Base-by-base conservation (phyloP, 2,329 filamentous ascomycete genomes). In the Nothopassalora personata region DNA sequence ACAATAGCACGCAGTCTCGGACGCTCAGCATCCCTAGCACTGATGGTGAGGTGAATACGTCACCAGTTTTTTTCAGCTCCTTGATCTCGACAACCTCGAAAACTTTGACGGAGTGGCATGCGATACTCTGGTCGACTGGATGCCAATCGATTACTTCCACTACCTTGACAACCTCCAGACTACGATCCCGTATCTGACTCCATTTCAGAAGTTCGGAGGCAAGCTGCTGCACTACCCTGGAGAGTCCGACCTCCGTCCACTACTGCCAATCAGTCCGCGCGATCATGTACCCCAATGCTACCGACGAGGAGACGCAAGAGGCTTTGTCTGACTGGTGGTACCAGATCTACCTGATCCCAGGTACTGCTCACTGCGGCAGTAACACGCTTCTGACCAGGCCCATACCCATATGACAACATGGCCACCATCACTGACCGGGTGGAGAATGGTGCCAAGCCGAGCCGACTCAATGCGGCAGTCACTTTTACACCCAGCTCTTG, bases 171-270 rank as follows among this genome's bases (percentile, higher is more conserved):
- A 68, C 51, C 74, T 83, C 2, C 81, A 84, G 65, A 84, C 81
- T 11, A 83, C 77, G 0, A 64, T 77, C n/a, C 79, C 81, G 0
- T 82, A 85, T 64, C 72, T 85, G 0, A 80, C 78, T 0, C 63
- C 72, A 8, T 83, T 84, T 73, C 72, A 80, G 34, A 58, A 72
- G 3, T 65, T 74, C 0, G 82, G 82, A 28, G 81, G 80, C 49
- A 85, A 85, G 69, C 70, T 85, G 2, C 70, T 85, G 10, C 81
- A 84, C 68, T 83, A 78, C 73, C 82, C 85, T 70, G 82, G 81
- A 53, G 81, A 85, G 68, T 79, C 77, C 1, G 83, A 85, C 67
- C 0, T 83, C 81, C 0, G 77, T 83, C 0, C 80, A 78, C 67
- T 86, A 84, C 74, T 80, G 76, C 71, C 75, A 84, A 58, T 79